Evolutionary conservation across 208 protist species (phyloP).

Genomic region (Trypanosoma scelopori): DNA sequence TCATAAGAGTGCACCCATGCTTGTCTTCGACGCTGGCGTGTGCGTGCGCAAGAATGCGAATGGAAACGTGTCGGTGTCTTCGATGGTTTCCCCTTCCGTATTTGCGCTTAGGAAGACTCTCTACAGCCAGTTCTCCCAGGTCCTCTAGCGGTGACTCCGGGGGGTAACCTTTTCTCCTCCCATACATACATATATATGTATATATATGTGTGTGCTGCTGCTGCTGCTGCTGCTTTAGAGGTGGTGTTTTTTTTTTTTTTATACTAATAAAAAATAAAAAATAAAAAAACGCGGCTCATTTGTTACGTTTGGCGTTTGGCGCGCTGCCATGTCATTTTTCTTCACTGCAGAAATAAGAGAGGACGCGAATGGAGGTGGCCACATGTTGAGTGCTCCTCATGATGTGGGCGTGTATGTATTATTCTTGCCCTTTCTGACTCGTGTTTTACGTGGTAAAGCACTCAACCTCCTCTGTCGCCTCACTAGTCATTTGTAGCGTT

Average conservation of each 20-base stretch:
- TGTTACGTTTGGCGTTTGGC: no score
- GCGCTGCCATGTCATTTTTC: no score
- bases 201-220: slow-evolving; percentile 6
- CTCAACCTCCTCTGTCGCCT: no score
- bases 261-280: slow-evolving; percentile 5
- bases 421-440: not conserved
- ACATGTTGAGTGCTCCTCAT: no score
- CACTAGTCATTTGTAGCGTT: no score
- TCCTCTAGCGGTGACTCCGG: slow-evolving; percentile 32
- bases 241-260: not conserved
- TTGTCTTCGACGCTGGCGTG: slow-evolving; percentile 78
- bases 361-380: no score
- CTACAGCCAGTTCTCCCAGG: slow-evolving; percentile 80
- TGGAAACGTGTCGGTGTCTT: slow-evolving; percentile 77
- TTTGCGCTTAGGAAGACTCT: slow-evolving; percentile 73
- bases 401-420: not conserved
- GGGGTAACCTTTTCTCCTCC: not conserved
- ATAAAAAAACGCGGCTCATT: no score
- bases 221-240: not conserved
- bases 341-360: no score
- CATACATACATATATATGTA: slow-evolving; percentile 9
- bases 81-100: slow-evolving; percentile 69
- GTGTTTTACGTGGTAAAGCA: no score
- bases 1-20: slow-evolving; percentile 72
- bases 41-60: slow-evolving; percentile 73